Evolutionary conservation across 2,329 filamentous ascomycete genomes (phyloP).

Genomic region (Chaetothyriales sp.): DNA sequence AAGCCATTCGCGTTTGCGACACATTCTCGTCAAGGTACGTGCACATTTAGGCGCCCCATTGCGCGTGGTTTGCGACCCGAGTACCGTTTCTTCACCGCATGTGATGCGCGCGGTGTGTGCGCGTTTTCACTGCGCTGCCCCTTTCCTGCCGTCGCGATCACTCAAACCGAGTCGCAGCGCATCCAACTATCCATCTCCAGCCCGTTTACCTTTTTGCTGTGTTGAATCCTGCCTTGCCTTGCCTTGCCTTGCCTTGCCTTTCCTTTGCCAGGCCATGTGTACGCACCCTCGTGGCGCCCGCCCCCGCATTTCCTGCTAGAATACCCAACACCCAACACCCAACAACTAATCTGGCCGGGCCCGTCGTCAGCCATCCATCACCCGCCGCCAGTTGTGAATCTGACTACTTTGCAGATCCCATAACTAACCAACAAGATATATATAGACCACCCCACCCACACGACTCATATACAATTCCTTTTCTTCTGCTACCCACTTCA

Average conservation of each 20-base stretch:
- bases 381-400: no score
- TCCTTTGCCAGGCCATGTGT: not conserved
- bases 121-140: constrained; percentile 5
- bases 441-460: no score
- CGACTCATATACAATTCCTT: no score
- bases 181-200: not conserved
- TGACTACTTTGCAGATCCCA: no score
- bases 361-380: no score
- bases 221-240: not conserved
- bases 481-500: no score
- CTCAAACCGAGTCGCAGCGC: constrained; percentile 9
- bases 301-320: no score
- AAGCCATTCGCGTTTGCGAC: constrained; percentile 7
- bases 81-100: not conserved
- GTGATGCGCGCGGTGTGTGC: constrained; percentile 10
- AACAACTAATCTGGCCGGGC: no score
- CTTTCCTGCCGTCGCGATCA: constrained; percentile 5
- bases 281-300: no score
- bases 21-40: constrained; percentile 12
- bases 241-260: no score
- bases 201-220: not conserved
- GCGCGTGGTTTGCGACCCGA: constrained; percentile 1
- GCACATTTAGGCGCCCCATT: constrained; percentile 7
- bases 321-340: no score
- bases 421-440: no score